phyloP scores from a whole-genome alignment of 495 filamentous ascomycete genomes.

The Diplogelasinospora grovesii region DNA sequence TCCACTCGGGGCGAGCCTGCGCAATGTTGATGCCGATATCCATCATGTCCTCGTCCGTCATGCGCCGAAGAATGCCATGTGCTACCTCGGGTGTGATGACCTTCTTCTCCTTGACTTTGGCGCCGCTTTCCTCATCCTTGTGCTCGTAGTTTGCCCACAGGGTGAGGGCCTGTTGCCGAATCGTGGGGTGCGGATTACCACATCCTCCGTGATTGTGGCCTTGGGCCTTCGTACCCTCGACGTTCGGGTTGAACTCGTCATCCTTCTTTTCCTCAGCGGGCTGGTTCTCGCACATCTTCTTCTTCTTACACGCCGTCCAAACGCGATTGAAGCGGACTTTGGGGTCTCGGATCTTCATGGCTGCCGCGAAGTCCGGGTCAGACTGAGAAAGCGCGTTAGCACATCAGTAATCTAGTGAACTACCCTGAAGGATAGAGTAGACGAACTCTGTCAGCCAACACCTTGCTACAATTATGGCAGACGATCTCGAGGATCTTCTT shows the following conservation, averaged over 20 bases:
- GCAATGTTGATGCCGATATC: constrained; percentile 87
- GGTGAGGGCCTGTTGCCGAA: constrained; percentile 77
- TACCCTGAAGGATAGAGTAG: constrained; percentile 35
- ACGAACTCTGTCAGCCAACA: constrained; percentile 93
- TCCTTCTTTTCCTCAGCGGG: constrained; percentile 52
- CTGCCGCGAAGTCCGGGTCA: constrained; percentile 74
- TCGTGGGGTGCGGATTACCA: constrained; percentile 80
- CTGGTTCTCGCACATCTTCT: constrained; percentile 74
- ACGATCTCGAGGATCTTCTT: constrained; percentile 98
- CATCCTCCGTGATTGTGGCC: constrained; percentile 72
- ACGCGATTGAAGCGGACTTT: constrained; percentile 89
- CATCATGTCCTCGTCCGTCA: constrained; percentile 68
- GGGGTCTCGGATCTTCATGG: constrained; percentile 75
- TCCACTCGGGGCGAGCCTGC: constrained; percentile 95
- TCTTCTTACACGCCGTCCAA: constrained; percentile 81
- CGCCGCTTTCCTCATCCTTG: constrained; percentile 65
- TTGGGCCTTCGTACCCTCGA: constrained; percentile 43
- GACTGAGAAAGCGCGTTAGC: constrained; percentile 65
- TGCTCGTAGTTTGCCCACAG: constrained; percentile 50
- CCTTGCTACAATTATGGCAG: constrained; percentile 96
- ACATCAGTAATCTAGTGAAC: constrained; percentile 47
- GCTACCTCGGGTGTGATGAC: constrained; percentile 76
- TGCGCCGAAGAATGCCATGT: constrained; percentile 75
- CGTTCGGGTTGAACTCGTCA: constrained; percentile 41
- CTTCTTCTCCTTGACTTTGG: constrained; percentile 79